These are phyloP conservation scores for Chenopodium album DNA, from an alignment of 148 eudicot genomes.

Conservation along the genomic window DNA sequence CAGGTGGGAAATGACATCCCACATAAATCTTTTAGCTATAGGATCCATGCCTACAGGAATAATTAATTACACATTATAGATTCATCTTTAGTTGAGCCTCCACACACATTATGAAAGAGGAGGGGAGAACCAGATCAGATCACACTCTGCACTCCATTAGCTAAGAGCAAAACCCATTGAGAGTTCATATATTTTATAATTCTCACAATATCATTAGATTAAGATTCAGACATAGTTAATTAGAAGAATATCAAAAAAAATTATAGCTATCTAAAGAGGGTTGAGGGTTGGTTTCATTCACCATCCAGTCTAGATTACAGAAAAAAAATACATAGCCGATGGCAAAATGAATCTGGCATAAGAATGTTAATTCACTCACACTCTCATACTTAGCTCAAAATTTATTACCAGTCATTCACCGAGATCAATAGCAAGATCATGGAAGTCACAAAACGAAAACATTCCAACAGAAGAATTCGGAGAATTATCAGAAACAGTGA, in stretches of 20 bases:
- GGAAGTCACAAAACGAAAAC: background rate
- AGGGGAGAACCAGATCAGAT: too few species aligned
- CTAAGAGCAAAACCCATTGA: too few species aligned
- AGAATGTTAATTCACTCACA: background rate
- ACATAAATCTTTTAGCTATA: constrained; percentile 96
- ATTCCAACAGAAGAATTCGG: background rate
- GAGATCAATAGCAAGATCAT: background rate
- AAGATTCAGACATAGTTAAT: background rate
- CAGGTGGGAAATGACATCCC: constrained; percentile 92
- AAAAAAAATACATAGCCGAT: background rate
- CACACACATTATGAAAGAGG: too few species aligned
- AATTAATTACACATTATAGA: background rate
- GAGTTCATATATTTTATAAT: too few species aligned
- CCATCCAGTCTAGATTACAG: background rate
- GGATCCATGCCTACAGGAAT: constrained; percentile 88
- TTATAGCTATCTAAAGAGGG: background rate
- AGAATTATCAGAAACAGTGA: background rate
- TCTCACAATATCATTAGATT: too few species aligned
- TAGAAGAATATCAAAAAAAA: background rate
- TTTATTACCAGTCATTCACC: background rate
- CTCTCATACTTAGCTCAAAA: too few species aligned
- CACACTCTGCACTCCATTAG: too few species aligned
- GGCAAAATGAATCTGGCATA: background rate
- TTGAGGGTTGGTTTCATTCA: background rate
- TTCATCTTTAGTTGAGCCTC: too few species aligned